Base-by-base conservation (phyloP, 257 asterid genomes). In the Leptodermis oblonga region DNA sequence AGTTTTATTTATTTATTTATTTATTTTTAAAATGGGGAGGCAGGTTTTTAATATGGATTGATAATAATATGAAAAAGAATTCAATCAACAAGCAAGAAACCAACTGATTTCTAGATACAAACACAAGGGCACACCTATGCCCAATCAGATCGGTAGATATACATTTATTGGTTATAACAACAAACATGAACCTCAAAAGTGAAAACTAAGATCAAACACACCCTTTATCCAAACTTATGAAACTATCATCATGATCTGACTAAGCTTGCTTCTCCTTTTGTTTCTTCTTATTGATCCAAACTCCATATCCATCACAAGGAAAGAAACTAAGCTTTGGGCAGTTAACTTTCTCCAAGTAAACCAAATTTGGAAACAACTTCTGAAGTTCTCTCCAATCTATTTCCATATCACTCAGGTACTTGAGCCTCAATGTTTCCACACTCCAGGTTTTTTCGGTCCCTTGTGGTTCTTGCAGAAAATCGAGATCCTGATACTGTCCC, bases 321-420 rank as follows among this genome's bases (percentile, higher is more conserved):
- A 84, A 79, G 58, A 84, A 73, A 59, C 72, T 70, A 13, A 84
- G 85, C 56, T 75, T 81, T 0, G 86, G 86, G 62, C 89, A 84
- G 20, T 70, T 69, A 10, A 81, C 81, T 31, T 79, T 74, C 81
- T 84, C 86, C 82, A 84, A 70, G 71, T 77, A 79, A 34, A 63
- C 52, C 70, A 84, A 34, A 0, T 69, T 11, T 17, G 89, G 89
- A 71, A 84, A 81, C 59, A 84, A 58, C 25, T 73, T 67, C 4
- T 69, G 73, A 7, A 81, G 71, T 61, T 77, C 70, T 43, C 73
- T 68, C 89, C 89, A 84, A 53, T 80, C 86, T 83, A 82, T 75
- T 62, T 82, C 77, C 72, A 84, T 63, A 12, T 73, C 65, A 9
- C 68, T 67, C 66, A 84, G 74, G 49, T 81, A 84, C 78, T 82